phyloP scores from a whole-genome alignment of 345 rosid species.

The Fremontodendron californicum region DNA sequence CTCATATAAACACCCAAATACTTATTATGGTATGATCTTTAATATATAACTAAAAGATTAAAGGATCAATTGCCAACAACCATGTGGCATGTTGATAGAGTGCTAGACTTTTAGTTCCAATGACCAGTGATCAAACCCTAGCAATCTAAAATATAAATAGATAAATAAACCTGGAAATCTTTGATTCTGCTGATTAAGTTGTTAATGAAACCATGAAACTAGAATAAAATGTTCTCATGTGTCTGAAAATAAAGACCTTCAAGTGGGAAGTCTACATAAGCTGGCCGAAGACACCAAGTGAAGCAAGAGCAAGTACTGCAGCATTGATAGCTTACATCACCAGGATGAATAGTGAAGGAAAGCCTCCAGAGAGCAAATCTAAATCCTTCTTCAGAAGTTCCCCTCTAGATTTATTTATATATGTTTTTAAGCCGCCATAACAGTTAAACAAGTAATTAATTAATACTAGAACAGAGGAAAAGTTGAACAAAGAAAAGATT shows the following conservation, averaged over 20 bases:
- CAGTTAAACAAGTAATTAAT: too few relatives aligned
- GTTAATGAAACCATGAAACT: neutral
- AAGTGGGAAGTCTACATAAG: conserved; percentile 85
- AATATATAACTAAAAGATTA: too few relatives aligned
- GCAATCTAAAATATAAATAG: too few relatives aligned
- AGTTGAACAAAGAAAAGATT: too few relatives aligned
- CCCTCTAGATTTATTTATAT: conserved; percentile 41
- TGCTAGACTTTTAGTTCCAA: too few relatives aligned
- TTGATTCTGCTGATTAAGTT: neutral
- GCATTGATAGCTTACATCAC: conserved; percentile 61
- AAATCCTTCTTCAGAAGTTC: conserved; percentile 54
- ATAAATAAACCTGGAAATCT: neutral
- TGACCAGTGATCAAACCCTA: too few relatives aligned
- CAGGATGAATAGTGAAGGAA: conserved; percentile 36
- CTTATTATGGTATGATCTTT: conserved; percentile 51
- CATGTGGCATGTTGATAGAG: too few relatives aligned
- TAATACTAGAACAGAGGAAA: too few relatives aligned
- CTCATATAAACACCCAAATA: conserved; percentile 77
- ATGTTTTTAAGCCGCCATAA: too few relatives aligned
- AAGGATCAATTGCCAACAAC: too few relatives aligned
- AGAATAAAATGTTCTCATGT: neutral
- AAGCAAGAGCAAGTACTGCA: conserved; percentile 63
- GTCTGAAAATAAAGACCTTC: conserved; percentile 52
- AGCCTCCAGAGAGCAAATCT: conserved; percentile 50
- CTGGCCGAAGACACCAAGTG: conserved; percentile 71